phyloP scores from a whole-genome alignment of 2,329 filamentous ascomycete genomes.

The Cordyceps farinosa region DNA sequence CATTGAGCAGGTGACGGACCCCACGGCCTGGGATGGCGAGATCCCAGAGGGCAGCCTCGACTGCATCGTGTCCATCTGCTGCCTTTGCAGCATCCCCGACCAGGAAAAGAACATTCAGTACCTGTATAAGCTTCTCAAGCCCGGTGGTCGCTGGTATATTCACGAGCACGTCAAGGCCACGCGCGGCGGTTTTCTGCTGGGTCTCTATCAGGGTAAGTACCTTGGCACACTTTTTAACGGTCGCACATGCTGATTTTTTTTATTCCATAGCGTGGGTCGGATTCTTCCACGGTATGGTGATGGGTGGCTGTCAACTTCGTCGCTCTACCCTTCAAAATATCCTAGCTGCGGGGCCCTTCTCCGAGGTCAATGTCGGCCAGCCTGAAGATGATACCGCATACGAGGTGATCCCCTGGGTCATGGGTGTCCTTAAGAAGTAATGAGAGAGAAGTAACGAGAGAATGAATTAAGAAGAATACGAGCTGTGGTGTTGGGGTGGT shows the following conservation, averaged over 20 bases:
- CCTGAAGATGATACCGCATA: slow-evolving; percentile 41
- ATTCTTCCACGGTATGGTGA: slow-evolving; percentile 48
- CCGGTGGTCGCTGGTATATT: slow-evolving; percentile 59
- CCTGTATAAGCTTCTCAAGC: slow-evolving; percentile 56
- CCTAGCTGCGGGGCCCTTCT: slow-evolving; percentile 49
- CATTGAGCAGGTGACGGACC: slow-evolving; percentile 52
- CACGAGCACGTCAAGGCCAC: slow-evolving; percentile 56
- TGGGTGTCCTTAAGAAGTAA: slow-evolving; percentile 51
- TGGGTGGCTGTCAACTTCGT: slow-evolving; percentile 51
- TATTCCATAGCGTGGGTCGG: slow-evolving; percentile 43
- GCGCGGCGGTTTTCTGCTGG: slow-evolving; percentile 38
- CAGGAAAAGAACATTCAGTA: slow-evolving; percentile 52
- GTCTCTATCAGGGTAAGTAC: slow-evolving; percentile 49
- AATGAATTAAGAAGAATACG: background rate
- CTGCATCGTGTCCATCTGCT: slow-evolving; percentile 58
- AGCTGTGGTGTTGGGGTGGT: background rate
- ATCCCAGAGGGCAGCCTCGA: slow-evolving; percentile 52
- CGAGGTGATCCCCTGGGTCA: slow-evolving; percentile 44
- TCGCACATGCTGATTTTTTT: background rate
- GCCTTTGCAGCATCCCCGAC: slow-evolving; percentile 61
- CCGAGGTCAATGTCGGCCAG: slow-evolving; percentile 44
- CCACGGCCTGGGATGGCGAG: slow-evolving; percentile 40
- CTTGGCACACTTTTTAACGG: background rate
- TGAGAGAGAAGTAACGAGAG: background rate
- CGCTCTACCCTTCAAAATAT: slow-evolving; percentile 46